phyloP scores from a whole-genome alignment of 257 asterid species.

The Vinca minor region DNA sequence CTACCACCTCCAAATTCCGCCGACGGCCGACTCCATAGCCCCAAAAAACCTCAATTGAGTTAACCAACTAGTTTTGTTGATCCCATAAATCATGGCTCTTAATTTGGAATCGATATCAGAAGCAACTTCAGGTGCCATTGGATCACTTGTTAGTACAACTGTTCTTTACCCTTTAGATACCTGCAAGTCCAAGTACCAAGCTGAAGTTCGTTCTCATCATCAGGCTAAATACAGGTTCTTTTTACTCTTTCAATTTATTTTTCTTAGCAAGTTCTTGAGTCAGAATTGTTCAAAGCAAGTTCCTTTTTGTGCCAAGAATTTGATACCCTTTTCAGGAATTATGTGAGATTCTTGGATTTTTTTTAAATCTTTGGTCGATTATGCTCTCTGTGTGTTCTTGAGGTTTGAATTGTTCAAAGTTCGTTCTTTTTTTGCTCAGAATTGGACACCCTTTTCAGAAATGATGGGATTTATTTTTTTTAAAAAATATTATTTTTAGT shows the following conservation, averaged over 20 bases:
- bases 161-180: slow-evolving; percentile 83
- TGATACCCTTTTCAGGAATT: not conserved
- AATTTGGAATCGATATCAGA: slow-evolving; percentile 72
- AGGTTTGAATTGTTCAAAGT: not conserved
- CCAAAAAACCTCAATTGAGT: not conserved
- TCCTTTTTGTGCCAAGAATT: too few relatives aligned
- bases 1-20: not conserved
- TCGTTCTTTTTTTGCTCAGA: not conserved
- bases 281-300: too few relatives aligned
- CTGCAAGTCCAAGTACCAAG: slow-evolving; percentile 91
- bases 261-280: too few relatives aligned
- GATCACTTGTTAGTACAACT: slow-evolving; percentile 84
- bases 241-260: too few relatives aligned
- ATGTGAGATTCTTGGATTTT: not conserved
- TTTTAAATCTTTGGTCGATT: not conserved
- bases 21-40: not conserved
- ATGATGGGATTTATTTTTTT: not conserved
- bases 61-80: not conserved
- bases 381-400: not conserved
- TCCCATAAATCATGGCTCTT: slow-evolving; percentile 18
- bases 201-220: slow-evolving; percentile 69
- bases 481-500: too few relatives aligned
- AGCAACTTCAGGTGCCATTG: slow-evolving; percentile 90
- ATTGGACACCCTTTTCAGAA: slow-evolving; percentile 2
- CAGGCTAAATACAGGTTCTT: slow-evolving; percentile 75